phyloP scores from a whole-genome alignment of 495 filamentous ascomycete species.

The Aspergillus bridgeri region DNA sequence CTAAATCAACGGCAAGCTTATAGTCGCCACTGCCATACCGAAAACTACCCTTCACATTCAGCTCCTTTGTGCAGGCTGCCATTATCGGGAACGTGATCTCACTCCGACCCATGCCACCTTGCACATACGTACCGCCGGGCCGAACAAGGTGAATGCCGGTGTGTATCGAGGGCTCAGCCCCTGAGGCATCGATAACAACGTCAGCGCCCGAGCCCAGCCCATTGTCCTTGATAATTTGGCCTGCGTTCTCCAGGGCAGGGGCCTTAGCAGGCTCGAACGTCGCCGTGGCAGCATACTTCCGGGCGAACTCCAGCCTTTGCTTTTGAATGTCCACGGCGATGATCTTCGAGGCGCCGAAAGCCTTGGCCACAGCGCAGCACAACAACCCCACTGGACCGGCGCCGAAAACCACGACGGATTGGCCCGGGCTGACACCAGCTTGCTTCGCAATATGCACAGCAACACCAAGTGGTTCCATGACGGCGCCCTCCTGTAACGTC shows the following conservation, averaged over 20 bases:
- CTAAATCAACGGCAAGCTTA: conserved; percentile 49
- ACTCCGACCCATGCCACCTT: conserved; percentile 57
- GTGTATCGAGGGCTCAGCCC: conserved; percentile 51
- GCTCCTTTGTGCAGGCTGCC: conserved; percentile 51
- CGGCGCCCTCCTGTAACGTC: conserved; percentile 47
- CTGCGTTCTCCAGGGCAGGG: conserved; percentile 36
- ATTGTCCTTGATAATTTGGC: conserved; percentile 40
- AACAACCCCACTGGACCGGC: conserved; percentile 54
- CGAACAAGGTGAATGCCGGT: conserved; percentile 50
- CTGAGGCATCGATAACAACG: conserved; percentile 56
- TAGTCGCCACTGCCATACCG: conserved; percentile 55
- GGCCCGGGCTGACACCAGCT: conserved; percentile 41
- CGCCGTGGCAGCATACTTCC: conserved; percentile 41
- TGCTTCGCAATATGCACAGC: conserved; percentile 53
- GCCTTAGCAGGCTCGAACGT: conserved; percentile 41
- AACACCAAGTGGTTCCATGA: conserved; percentile 54
- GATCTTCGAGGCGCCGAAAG: conserved; percentile 49
- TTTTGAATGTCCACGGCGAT: conserved; percentile 55
- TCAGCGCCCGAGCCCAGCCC: conserved; percentile 49
- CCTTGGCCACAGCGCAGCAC: conserved; percentile 51
- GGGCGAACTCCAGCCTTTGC: conserved; percentile 51
- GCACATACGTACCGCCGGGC: conserved; percentile 56
- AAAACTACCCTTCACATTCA: conserved; percentile 52
- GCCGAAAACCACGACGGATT: conserved; percentile 53
- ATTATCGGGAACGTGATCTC: conserved; percentile 57